A percentile compares a stretch with the other conserved stretches of the same genome.
These are phyloP conservation scores for Vigna nakashimae DNA, from an alignment of 306 rosid species.

Conservation along the genomic window DNA sequence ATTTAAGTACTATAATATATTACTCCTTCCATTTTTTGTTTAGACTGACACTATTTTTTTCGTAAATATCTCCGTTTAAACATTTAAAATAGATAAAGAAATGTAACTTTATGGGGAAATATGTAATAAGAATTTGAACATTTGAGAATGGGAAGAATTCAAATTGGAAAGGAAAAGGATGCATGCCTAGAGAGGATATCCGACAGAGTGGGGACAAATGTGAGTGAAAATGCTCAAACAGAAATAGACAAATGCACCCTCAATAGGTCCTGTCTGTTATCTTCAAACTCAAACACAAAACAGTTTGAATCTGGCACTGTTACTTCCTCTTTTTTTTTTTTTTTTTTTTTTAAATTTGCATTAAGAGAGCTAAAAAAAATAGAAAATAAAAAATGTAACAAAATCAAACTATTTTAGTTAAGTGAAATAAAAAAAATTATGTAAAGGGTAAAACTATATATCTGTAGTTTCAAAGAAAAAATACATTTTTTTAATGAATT, in stretches of 20 bases:
- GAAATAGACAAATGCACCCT: not conserved
- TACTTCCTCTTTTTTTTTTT: not conserved
- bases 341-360: not conserved
- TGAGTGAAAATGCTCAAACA: not conserved
- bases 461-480: too few species aligned
- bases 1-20: too few species aligned
- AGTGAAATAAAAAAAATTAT: too few species aligned
- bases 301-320: slow-evolving; percentile 3
- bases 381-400: too few species aligned
- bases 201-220: slow-evolving; percentile 17
- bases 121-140: not conserved
- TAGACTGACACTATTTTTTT: too few species aligned
- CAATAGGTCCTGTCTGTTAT: slow-evolving; percentile 12
- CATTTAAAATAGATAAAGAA: too few species aligned
- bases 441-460: too few species aligned
- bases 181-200: not conserved
- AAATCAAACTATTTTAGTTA: too few species aligned
- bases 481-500: too few species aligned
- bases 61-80: too few species aligned
- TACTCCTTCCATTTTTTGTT: too few species aligned
- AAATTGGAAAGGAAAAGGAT: not conserved
- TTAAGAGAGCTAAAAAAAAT: too few species aligned
- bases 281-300: not conserved
- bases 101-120: not conserved
- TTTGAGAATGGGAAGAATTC: not conserved